Evolutionary conservation across 2,329 filamentous ascomycete species (phyloP), one percentile per base, ranked within the genome.

Genomic region (Trichoderma atroviride): DNA sequence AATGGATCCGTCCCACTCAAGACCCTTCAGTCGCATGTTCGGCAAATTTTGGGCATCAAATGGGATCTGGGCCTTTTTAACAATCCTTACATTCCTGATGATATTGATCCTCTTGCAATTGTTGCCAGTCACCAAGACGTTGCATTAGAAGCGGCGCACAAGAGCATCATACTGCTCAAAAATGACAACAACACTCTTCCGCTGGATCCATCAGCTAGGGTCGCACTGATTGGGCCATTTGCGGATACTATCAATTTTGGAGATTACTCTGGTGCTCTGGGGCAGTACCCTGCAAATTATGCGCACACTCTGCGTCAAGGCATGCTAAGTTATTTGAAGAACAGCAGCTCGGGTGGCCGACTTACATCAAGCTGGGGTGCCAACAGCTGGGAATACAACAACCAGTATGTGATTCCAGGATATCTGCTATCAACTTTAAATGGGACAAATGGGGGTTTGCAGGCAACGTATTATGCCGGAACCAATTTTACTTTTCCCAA

Each of bases 341-440:
- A 24, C 6, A 35, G 47, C 14, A 33, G 29, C 33, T 56, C 62
- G 1, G n/a, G 27, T 10, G 60, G 33, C 9, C 29, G 58, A 24
- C 40, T 70, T 11, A 35, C 11, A 35, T 56, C 63, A 16, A 70
- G 68, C 11, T 70, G 68, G 68, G 68, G 68, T 4, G 61, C 56
- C 11, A 70, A 70, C n/a, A 68, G 63, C 35, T 70, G 68, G 68
- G 68, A 70, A 43, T 70, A 68, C 47, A 68, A 68, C 24, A 70
- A 70, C 63, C 68, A 70, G 31, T 70, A 62, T 35, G 68, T 68
- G 3, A 33, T 70, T 16, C 62, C 68, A 4, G 35, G 61, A 1
- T 70, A 70, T 19, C 63, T 68, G 14, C 47, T 70, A 14, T 70
- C 68, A 9, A 29, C 62, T 9, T 9, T 6, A 1, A 57, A 70